These are phyloP conservation scores for Candida arabinofermentans DNA, from an alignment of 805 yeast genomes.

Conservation along the genomic window DNA sequence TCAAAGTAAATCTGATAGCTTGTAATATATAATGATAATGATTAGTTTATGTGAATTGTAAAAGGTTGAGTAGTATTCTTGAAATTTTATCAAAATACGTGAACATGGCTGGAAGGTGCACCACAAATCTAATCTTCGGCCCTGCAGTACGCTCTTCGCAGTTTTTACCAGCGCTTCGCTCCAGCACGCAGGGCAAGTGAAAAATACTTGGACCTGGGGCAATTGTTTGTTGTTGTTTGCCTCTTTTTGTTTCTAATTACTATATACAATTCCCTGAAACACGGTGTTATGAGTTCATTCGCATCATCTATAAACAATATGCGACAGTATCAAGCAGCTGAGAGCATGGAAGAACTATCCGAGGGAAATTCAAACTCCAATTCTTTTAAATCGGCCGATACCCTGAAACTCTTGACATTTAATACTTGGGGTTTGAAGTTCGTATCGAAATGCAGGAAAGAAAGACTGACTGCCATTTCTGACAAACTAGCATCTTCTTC, in stretches of 20 bases:
- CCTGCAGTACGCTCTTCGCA: too few species aligned
- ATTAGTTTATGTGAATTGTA: too few species aligned
- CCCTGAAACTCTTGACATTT: conserved; percentile 55
- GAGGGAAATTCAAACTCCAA: neutral
- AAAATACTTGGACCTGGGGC: neutral
- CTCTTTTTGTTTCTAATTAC: neutral
- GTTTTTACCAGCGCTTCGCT: too few species aligned
- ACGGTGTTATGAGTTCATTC: conserved; percentile 1
- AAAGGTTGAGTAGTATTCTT: too few species aligned
- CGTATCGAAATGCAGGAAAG: conserved; percentile 66
- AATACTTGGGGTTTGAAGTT: conserved; percentile 89
- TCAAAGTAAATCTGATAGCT: too few species aligned
- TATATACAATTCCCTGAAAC: neutral
- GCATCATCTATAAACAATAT: conserved; percentile 1
- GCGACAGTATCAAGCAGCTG: neutral
- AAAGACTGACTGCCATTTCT: conserved; percentile 73
- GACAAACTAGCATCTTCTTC: conserved; percentile 42
- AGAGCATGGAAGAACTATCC: conserved; percentile 5
- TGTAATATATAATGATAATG: too few species aligned
- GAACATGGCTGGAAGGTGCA: too few species aligned
- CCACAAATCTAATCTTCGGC: too few species aligned
- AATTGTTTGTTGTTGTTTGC: neutral
- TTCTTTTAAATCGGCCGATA: conserved; percentile 1
- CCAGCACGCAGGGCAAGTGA: too few species aligned
- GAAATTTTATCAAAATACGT: too few species aligned